phyloP scores from a whole-genome alignment of 2,329 filamentous ascomycete species.

The Cadophora gregata region DNA sequence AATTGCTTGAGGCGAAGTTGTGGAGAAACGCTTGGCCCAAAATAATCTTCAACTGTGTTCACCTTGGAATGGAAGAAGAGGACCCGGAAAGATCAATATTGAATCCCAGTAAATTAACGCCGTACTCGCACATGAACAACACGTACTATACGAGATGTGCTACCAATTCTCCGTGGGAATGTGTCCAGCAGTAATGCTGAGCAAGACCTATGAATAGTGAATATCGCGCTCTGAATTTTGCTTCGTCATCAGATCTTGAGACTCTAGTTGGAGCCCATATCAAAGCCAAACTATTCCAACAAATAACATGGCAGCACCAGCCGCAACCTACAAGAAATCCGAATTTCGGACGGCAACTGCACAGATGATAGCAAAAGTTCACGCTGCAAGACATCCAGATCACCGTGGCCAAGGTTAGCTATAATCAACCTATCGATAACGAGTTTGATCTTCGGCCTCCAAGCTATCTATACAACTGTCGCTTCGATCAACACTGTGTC shows the following conservation, averaged over 20 bases:
- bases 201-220: background rate
- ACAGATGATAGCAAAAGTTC: background rate
- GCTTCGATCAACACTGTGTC: background rate
- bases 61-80: no score
- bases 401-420: slow-evolving; percentile 12
- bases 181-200: no score
- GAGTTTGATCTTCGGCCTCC: slow-evolving; percentile 14
- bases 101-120: no score
- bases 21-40: no score
- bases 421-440: slow-evolving; percentile 18
- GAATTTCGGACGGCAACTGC: background rate
- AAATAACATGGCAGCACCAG: slow-evolving; percentile 2
- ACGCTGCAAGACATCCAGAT: background rate
- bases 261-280: background rate
- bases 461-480: slow-evolving; percentile 19
- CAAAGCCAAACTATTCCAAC: background rate
- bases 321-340: background rate
- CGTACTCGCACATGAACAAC: no score
- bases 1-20: no score
- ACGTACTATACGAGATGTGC: no score
- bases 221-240: background rate
- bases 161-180: background rate
- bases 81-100: no score
- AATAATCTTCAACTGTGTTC: no score
- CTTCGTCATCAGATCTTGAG: background rate